Conservation (phyloP, 257 asterid species). For the Ilex aquifolium region DNA sequence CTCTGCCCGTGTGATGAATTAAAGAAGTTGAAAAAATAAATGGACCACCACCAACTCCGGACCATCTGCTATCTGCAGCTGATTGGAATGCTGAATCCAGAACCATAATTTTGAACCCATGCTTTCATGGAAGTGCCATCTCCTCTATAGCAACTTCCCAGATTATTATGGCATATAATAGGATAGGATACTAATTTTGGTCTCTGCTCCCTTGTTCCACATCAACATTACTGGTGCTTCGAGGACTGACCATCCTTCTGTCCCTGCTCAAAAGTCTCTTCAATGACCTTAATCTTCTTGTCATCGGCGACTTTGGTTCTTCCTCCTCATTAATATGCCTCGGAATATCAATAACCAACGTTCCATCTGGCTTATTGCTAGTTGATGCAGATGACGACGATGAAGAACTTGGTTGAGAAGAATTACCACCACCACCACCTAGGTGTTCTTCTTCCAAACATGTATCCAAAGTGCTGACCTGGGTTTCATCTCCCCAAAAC, state of each 20-base stretch:
- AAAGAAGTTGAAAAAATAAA: too few relatives aligned
- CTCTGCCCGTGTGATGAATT: too few relatives aligned
- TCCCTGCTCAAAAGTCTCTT: constrained; percentile 21
- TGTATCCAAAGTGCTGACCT: constrained; percentile 11
- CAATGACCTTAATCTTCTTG: constrained; percentile 14
- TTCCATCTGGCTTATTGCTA: neutral
- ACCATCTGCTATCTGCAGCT: too few relatives aligned
- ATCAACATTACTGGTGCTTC: constrained; percentile 9
- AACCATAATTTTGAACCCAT: too few relatives aligned
- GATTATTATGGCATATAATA: too few relatives aligned
- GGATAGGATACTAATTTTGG: neutral
- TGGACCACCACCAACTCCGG: too few relatives aligned
- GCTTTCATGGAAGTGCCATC: too few relatives aligned
- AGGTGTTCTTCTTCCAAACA: constrained; percentile 4
- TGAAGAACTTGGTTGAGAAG: neutral
- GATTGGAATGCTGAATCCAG: too few relatives aligned
- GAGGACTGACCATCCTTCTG: constrained; percentile 5
- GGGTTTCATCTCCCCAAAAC: constrained; percentile 21
- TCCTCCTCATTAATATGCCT: constrained; percentile 6
- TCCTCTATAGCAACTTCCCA: too few relatives aligned
- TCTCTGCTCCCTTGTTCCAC: constrained; percentile 13
- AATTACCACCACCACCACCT: neutral
- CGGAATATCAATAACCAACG: constrained; percentile 15
- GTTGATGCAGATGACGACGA: constrained; percentile 7
- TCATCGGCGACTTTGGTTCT: constrained; percentile 12